Base-by-base conservation (phyloP, 176 grass and related monocot genomes). In the Triticum turgidum region DNA sequence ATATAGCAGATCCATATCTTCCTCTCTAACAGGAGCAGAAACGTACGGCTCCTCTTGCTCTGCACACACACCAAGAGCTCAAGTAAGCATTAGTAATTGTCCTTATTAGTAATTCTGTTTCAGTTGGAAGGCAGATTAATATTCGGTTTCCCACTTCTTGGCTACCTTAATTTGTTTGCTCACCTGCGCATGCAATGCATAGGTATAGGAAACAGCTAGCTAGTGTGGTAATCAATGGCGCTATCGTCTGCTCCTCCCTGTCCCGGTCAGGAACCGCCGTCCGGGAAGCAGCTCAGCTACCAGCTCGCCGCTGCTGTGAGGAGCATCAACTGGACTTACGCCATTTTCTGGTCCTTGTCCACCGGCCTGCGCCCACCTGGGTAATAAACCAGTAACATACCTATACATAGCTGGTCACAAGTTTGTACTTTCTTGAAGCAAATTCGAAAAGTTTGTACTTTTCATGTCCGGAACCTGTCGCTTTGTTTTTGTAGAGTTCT, bases 271-370 rank as follows among this genome's bases (percentile, higher is more conserved):
- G 42, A 52, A 52, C 71, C 2, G 41, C 27, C 42, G 24, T 1
- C 24, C 1, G 62, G 15, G 25, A 82, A 88, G 79, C 76, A 52
- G 4, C 75, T 96, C 21, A 92, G 88, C 67, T 80, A 56, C 68
- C 93, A 90, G 82, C 91, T 98, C 65, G 93, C 88, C 69, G 90
- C 93, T 37, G 82, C 89, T 7, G 90, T 83, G 45, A 96, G 92
- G 83, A 92, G 86, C 71, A 90, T 90, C 61, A 86, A 90, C 72
- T 98, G 94, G 97, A 98, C 61, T 32, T 98, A 98, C 61, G 90
- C 90, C 45, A 41, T 98, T 61, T 98, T 98, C 84, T 98, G 97
- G 94, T 94, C 92, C 35, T 76, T 85, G 52, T 89, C 92, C 59
- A 81, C 63, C 76, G 78, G 79, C 10, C 88, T 79, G 27, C 52